Evolutionary conservation across 2,329 filamentous ascomycete species (phyloP), one percentile per base, ranked within the genome.

Genomic region (Davidsoniella eucalypti): DNA sequence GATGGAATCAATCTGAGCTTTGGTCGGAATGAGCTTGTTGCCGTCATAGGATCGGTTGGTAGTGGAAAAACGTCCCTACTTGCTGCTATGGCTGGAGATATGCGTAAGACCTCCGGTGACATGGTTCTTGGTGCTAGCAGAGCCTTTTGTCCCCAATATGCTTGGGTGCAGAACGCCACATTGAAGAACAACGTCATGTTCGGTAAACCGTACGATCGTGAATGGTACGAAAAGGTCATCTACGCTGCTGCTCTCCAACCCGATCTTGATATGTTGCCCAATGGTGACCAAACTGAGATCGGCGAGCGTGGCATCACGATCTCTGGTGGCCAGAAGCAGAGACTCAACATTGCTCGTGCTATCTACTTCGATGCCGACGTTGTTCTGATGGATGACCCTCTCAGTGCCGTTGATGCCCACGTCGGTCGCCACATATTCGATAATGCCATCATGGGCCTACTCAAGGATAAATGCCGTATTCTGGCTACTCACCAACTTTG

Each of bases 241-340:
- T 75, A 83, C 61, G 86, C 87, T 67, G 96, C 90, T 63, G 87
- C 90, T 1, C 69, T 96, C 8, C 72, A 82, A 48, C 77, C 84
- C 0, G 90, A 98, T 68, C 65, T 96, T 5, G 86, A 94, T 44
- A 94, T 94, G 79, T 71, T 96, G n/a, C 90, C 90, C 0, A 77
- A 84, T 52, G 84, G 87, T 12, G 92, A 96, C 58, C 65, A 75
- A 57, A 98, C 90, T 0, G 90, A 96, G 63, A 94, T 96, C 59
- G 92, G 90, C 23, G 92, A 96, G 64, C 80, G 87, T 54, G 90
- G 92, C 49, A 95, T 96, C 59, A 96, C 87, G 1, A 84, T 96
- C 1, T 94, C 87, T 16, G 90, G 92, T 51, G 90, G 90, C 1
- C 90, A 96, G 64, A 95, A 95, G 64, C 90, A 95, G 63, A 79